Evolutionary conservation across 495 filamentous ascomycete genomes (phyloP), one percentile per base, ranked within the genome.

Genomic region (Neurospora sp.): DNA sequence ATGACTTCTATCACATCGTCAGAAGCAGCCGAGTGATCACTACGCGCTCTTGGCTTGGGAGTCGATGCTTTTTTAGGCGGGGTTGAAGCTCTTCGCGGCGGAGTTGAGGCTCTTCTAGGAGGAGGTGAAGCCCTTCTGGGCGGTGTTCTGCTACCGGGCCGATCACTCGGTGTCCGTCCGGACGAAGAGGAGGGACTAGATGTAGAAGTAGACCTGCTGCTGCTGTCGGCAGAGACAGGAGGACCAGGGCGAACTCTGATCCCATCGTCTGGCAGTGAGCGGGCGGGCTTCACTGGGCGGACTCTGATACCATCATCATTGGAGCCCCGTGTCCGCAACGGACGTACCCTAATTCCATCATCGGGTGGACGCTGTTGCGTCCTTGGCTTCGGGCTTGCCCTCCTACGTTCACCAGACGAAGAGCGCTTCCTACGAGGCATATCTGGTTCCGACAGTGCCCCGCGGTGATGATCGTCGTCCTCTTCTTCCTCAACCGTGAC

Each of bases 1-100:
- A 76, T 77, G 4, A 78, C 77, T 79, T 87, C 66, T 83, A 88
- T 80, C 81, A 87, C 71, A 81, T 87, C 75, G 83, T 80, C 80
- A 85, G 85, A 72, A 83, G 88, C 76, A 79, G 54, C 54, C 54
- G 54, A 66, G 54, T 66, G 14, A 7, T 35, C 54, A 66, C 54
- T 66, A 66, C 54, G 54, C 54, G 76, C 14, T 77, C 79, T 31
- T 78, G 77, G 70, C 76, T 75, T 54, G 73, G 72, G 72, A 77
- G 27, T 81, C 71, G 76, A 41, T 6, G 70, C 54, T 46, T 76
- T 73, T 9, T 41, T 66, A 7, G 27, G 54, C 54, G 27, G 54
- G 27, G 23, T 66, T 35, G 27, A 35, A 16, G 27, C 46, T 75
- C 72, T 71, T 72, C 62, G 77, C 72, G 62, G 69, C 74, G 8